Base-by-base conservation (phyloP, 2,329 filamentous ascomycete genomes). In the Aureobasidium zeae region DNA sequence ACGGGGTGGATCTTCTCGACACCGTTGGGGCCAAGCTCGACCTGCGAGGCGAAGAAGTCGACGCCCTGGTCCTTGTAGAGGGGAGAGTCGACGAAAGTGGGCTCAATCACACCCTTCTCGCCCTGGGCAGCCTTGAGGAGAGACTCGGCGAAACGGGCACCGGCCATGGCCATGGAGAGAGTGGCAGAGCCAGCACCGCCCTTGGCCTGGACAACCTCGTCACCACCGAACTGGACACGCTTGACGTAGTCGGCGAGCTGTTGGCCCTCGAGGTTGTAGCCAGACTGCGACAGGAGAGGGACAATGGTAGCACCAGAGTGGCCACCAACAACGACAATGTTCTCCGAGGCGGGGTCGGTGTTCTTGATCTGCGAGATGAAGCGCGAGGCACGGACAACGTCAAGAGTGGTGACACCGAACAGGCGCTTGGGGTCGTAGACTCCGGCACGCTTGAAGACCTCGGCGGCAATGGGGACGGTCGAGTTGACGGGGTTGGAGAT, bases 401-500 rank as follows among this genome's bases (percentile, higher is more conserved):
- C 91, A 62, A 98, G 87, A 62, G 91, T 96, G 71, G 91, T 98
- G 64, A 98, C 91, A 76, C 91, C 91, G 72, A 98, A 98, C 59
- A 98, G 86, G 63, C 85, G 86, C 82, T 93, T 93, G 69, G 91
- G 88, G 81, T 98, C 89, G 82, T 95, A 98, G 73, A 96, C 89
- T 57, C 87, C 87, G 59, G 73, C 76, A 66, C 77, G 72, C 83
- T 96, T 96, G 85, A 88, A 94, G 65, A 96, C 81, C 79, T 96
- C 91, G 65, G 86, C 82, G 64, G 81, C 82, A 72, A 98, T 98
- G 66, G 91, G 91, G 61, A 98, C 91, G 63, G 91, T 98, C 59
- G 87, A 95, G 86, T 98, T 98, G 73, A 98, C 88, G 51, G 91
- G 91, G 81, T 98, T 98, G 70, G 88, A 79, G 72, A 98, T 98